phyloP scores from a whole-genome alignment of 306 rosid genomes.

The Castanea mollissima region DNA sequence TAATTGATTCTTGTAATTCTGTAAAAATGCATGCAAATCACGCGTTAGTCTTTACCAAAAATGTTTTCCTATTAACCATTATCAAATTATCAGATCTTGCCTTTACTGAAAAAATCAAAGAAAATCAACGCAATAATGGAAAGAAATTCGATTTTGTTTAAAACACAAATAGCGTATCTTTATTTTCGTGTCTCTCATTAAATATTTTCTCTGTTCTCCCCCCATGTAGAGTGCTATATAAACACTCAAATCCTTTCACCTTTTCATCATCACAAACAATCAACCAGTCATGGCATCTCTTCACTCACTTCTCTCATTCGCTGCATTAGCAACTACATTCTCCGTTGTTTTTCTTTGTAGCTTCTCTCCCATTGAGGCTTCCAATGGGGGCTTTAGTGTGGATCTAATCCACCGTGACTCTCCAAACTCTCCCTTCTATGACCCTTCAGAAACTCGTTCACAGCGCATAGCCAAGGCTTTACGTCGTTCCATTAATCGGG shows the following conservation, averaged over 20 bases:
- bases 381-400: conserved; percentile 22
- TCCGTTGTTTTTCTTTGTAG: not conserved
- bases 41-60: too few relatives aligned
- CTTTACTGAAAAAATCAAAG: too few relatives aligned
- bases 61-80: too few relatives aligned
- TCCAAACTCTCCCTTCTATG: not conserved
- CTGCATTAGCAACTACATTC: not conserved
- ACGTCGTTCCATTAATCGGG: conserved; percentile 9
- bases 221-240: not conserved
- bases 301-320: not conserved
- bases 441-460: not conserved
- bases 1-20: too few relatives aligned
- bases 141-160: too few relatives aligned
- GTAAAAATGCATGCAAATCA: too few relatives aligned
- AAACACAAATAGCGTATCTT: too few relatives aligned
- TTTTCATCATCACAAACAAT: not conserved
- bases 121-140: too few relatives aligned
- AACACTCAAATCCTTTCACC: not conserved
- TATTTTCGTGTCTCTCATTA: too few relatives aligned
- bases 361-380: not conserved
- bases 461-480: not conserved
- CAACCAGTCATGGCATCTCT: not conserved
- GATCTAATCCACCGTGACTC: conserved; percentile 11
- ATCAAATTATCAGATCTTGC: too few relatives aligned
- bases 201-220: too few relatives aligned